Evolutionary conservation across 2,329 filamentous ascomycete genomes (phyloP), one percentile per base, ranked within the genome.

Genomic region (Huntiella decipiens): DNA sequence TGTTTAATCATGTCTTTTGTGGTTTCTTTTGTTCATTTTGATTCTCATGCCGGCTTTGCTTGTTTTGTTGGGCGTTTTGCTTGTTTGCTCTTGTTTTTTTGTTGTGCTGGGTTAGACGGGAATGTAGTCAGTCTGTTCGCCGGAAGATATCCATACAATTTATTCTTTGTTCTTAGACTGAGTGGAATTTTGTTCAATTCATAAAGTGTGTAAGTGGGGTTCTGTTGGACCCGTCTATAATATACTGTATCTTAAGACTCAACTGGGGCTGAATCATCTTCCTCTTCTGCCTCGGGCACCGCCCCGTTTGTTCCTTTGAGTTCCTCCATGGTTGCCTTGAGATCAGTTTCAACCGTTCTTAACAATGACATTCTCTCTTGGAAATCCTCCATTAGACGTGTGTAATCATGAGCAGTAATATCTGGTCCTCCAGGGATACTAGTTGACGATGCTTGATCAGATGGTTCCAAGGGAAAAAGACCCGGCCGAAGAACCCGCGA

Each of bases 331-430:
- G 22, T 28, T 28, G 22, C 22, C 22, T 28, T 28, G 22, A 28
- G 22, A 28, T 28, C 22, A 28, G 22, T 7, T 10, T 28, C 40
- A 4, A 43, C 12, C n/a, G 33, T 43, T 32, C 16, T 12, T 12
- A 43, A 16, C n/a, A 12, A 13, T 7, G 40, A 2, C 72, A 79
- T 75, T 38, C 70, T 65, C 49, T 63, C 64, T 45, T 73, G 67
- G 51, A 79, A 79, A 33, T 74, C 69, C 12, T 70, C 68, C 2
- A 74, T 56, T 36, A 79, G 56, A 2, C 55, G 59, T 2, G 62
- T 60, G 47, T 74, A 70, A 41, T 73, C 68, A 2, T 59, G 56
- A 32, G 51, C 52, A 43, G 56, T 5, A 54, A 45, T 22, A 43
- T 31, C n/a, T 10, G 33, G n/a, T 39, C 35, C n/a, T 43, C 45